Base-by-base conservation (phyloP, 2,329 filamentous ascomycete genomes). In the Trematosphaeria pertusa region DNA sequence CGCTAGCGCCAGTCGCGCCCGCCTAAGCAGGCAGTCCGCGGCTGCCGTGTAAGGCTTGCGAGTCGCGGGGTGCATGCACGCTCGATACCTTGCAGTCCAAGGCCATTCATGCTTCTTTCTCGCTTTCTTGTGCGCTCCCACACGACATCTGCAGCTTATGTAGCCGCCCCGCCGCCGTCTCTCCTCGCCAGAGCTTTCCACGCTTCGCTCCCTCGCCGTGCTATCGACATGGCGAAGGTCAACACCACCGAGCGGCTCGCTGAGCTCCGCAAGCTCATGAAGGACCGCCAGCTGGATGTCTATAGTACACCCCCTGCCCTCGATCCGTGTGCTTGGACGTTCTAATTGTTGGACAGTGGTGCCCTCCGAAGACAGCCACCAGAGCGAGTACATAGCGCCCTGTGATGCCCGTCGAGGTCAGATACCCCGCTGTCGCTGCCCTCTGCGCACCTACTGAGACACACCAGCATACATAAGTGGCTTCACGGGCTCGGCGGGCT, bases 331-430 rank as follows among this genome's bases (percentile, higher is more conserved):
- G 7, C 15, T 3, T 12, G 15, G n/a, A 30, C 26, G 31, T 10
- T 22, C 75, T 81, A 60, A 78, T 64, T 60, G 52, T 6, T 37
- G 20, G 41, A 33, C 69, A 97, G 93, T 99, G 67, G 84, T 97
- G 5, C 94, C 94, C 0, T 97, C 93, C 24, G 94, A 97, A 82
- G 94, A 99, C 72, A 93, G 90, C 69, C 94, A 99, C 72, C 90
- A 93, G 60, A 97, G 93, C 59, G 94, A 99, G 77, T 99, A 99
- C 74, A 97, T 97, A 72, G 94, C 94, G 39, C 86, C 87, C n/a
- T 96, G 91, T 70, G 94, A 99, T 77, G 92, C 83, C 51, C 86
- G 94, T 59, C 87, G 94, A 83, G 82, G 82, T 85, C 54, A 64
- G 64, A 51, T 39, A 31, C 24, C 48, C 52, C 49, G 40, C 37